A percentile compares a stretch with the other conserved stretches of the same genome.
Conservation (phyloP, 1,284 basidiomycete species). For the Cryptococcus sp. region DNA sequence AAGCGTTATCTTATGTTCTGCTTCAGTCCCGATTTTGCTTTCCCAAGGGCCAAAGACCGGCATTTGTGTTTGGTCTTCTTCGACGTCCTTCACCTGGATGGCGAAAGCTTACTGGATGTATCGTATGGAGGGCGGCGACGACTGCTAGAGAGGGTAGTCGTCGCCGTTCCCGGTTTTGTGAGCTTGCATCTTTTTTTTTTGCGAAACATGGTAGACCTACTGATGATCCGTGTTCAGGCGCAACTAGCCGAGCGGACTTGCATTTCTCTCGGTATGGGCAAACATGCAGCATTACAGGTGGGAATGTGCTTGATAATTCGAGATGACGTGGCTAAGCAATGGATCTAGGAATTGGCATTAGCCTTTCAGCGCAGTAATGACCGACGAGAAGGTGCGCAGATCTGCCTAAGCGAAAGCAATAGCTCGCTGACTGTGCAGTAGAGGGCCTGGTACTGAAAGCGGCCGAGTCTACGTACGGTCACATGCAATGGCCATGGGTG, state of each 20-base stretch:
- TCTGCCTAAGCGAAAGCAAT: constrained; percentile 12
- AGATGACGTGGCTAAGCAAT: neutral
- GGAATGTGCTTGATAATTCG: neutral
- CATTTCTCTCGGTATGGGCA: constrained; percentile 50
- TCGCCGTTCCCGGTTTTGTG: constrained; percentile 60
- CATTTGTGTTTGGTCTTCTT: constrained; percentile 81
- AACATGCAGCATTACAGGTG: constrained; percentile 18
- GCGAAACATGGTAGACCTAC: neutral
- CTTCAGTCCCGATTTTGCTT: neutral
- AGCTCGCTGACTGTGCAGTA: constrained; percentile 14
- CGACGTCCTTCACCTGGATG: constrained; percentile 70
- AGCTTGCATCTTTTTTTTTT: constrained; percentile 12
- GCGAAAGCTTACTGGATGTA: constrained; percentile 59
- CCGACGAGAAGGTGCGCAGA: constrained; percentile 49
- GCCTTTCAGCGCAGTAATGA: constrained; percentile 61
- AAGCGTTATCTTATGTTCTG: neutral
- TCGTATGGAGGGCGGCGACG: constrained; percentile 64
- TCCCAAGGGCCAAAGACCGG: constrained; percentile 34
- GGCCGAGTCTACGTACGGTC: constrained; percentile 65
- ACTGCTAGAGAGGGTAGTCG: constrained; percentile 63
- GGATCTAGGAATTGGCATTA: constrained; percentile 48
- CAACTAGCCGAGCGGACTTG: constrained; percentile 62
- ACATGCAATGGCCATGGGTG: constrained; percentile 67
- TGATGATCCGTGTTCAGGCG: constrained; percentile 28
- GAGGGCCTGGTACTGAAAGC: constrained; percentile 76